These are phyloP conservation scores for Volvariella volvacea DNA, from an alignment of 1,284 basidiomycete species.

Conservation along the genomic window DNA sequence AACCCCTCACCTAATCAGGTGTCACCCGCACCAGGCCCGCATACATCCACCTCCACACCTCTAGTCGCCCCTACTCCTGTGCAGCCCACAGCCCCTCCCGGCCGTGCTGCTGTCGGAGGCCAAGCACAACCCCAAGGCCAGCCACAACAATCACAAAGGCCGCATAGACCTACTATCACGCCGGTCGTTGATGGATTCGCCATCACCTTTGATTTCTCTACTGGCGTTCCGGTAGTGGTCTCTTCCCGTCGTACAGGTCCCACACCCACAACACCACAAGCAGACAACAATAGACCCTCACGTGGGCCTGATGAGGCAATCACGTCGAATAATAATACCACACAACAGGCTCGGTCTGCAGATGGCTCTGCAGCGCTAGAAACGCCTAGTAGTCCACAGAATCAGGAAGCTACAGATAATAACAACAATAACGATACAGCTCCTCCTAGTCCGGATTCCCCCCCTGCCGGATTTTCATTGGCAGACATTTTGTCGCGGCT, in stretches of 20 bases:
- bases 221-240: not conserved
- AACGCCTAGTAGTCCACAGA: too few species aligned
- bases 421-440: not conserved
- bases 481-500: conserved; percentile 13
- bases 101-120: not conserved
- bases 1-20: conserved; percentile 5
- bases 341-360: too few species aligned
- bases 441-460: conserved; percentile 1
- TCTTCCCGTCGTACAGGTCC: not conserved
- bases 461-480: conserved; percentile 4
- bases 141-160: conserved; percentile 2
- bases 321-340: too few species aligned
- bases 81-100: too few species aligned
- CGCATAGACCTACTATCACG: not conserved
- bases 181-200: conserved; percentile 5
- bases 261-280: not conserved
- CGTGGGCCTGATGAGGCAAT: not conserved
- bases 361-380: too few species aligned
- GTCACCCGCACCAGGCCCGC: conserved; percentile 3
- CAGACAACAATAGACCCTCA: not conserved
- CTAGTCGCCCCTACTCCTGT: not conserved
- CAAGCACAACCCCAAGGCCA: conserved; percentile 1
- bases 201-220: conserved; percentile 12
- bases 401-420: too few species aligned
- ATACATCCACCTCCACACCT: conserved; percentile 5